A percentile compares a stretch with the other conserved stretches of the same genome.
Evolutionary conservation across 345 rosid genomes (phyloP).

Genomic region (Dovyalis caffra): DNA sequence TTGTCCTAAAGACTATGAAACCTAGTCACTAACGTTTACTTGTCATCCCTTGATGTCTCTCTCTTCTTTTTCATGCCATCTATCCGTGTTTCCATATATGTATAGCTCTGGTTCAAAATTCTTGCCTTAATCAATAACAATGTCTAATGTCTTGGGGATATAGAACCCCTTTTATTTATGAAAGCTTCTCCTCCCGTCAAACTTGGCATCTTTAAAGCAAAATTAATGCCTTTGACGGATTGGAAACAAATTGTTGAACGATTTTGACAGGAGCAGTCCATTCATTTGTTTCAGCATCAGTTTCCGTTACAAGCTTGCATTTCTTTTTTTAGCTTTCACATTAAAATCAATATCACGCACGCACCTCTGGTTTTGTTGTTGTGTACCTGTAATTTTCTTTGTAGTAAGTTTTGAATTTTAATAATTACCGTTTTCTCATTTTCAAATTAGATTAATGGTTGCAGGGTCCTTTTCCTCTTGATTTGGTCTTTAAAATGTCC

Average conservation of each 20-base stretch:
- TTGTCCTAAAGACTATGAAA: background rate
- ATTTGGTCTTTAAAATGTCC: no score
- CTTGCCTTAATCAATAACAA: background rate
- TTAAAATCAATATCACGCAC: no score
- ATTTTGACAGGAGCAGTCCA: background rate
- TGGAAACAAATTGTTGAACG: background rate
- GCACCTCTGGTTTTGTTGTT: no score
- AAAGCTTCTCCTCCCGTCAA: background rate
- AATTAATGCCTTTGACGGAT: background rate
- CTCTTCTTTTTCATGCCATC: background rate
- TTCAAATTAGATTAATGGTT: no score
- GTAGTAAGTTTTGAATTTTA: background rate
- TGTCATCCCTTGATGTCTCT: background rate
- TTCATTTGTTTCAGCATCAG: background rate
- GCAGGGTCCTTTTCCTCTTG: no score
- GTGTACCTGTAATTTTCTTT: no score
- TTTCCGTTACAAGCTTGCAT: background rate
- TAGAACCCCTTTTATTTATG: background rate
- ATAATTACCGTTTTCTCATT: background rate
- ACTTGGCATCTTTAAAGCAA: conserved; percentile 1
- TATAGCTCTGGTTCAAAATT: background rate
- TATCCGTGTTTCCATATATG: background rate
- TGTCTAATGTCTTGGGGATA: background rate
- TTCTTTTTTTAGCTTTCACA: background rate
- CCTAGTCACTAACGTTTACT: background rate